These are phyloP conservation scores for Penicillium bovifimosum DNA, from an alignment of 495 filamentous ascomycete species.

Conservation along the genomic window DNA sequence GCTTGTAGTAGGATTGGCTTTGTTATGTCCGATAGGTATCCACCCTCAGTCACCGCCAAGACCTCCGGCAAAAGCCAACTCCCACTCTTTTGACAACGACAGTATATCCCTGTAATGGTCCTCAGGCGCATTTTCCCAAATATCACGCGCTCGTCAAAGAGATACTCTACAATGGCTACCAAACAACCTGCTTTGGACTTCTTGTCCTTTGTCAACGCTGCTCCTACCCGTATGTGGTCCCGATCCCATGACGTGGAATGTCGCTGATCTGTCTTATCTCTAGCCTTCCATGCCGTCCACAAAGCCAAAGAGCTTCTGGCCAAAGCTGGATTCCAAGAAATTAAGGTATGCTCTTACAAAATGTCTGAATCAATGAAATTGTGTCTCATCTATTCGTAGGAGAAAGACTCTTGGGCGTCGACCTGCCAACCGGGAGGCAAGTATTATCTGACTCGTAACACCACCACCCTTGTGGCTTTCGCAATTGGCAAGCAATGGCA, in stretches of 20 bases:
- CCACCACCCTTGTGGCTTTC: conserved; percentile 90
- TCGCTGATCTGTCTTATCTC: conserved; percentile 17
- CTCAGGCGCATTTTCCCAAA: conserved; percentile 9
- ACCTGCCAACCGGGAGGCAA: conserved; percentile 80
- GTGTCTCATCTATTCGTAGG: conserved; percentile 38
- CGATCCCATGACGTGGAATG: conserved; percentile 1
- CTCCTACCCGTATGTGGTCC: conserved; percentile 73
- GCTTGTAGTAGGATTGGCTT: background rate
- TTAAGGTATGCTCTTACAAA: conserved; percentile 52
- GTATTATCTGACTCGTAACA: conserved; percentile 94
- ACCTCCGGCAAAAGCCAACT: conserved; percentile 16
- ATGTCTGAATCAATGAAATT: background rate
- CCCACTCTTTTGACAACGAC: conserved; percentile 2
- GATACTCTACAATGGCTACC: conserved; percentile 50
- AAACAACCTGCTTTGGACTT: conserved; percentile 71
- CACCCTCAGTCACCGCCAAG: conserved; percentile 6
- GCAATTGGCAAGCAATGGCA: conserved; percentile 89
- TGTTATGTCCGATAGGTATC: background rate
- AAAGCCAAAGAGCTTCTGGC: conserved; percentile 67
- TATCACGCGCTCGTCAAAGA: conserved; percentile 2
- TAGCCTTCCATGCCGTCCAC: conserved; percentile 92
- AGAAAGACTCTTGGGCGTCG: conserved; percentile 83
- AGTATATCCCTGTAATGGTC: conserved; percentile 5
- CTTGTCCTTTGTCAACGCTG: conserved; percentile 88
- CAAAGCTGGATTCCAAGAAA: conserved; percentile 76